Base-by-base conservation (phyloP, 805 yeast species). In the Lipomyces anomalus region DNA sequence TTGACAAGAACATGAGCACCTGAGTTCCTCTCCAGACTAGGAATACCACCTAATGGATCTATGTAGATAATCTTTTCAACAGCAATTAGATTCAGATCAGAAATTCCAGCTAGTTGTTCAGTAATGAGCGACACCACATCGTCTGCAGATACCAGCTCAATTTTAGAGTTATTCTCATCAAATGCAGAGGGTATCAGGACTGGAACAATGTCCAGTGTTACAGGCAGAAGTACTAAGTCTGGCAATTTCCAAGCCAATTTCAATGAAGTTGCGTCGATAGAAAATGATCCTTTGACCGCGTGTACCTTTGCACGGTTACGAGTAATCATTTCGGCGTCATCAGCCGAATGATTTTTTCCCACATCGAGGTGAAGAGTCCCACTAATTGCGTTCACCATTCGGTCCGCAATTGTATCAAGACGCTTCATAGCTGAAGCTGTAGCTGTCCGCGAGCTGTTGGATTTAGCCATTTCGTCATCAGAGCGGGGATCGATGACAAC, bases 1-100 rank as follows among this genome's bases (percentile, higher is more conserved):
- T 92, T 90, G 47, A 90, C 80, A 48, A 83, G 82, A 1, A 92
- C 94, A 63, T 92, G 98, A 16, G 95, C 76, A 3, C 88, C 79
- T 11, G 49, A 44, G 46, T 80, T 78, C 47, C 97, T 72, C 60
- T 87, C 95, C 21, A 79, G 68, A 0, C 94, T 83, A 0, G 97
- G 97, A 4, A 87, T 82, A 0, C 99, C 99, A 1, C 99, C 99
- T 17, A 74, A 61, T 1, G 80, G 76, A 57, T 88, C 97, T 24
- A 92, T 68, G 51, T 81, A 79, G 5, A 90, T 76, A 23, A 90
- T 66, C 55, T 92, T 92, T 52, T 92, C 98, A 35, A 92, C 74
- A 0, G 80, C 69, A n/a, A 43, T 49, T 39, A 41, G 48, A 40
- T 39, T 56, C 35, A 26, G 51, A 40, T 11, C 63, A 61, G 28